These are phyloP conservation scores for Cytospora piceicola DNA, from an alignment of 2,329 filamentous ascomycete species.

Conservation along the genomic window DNA sequence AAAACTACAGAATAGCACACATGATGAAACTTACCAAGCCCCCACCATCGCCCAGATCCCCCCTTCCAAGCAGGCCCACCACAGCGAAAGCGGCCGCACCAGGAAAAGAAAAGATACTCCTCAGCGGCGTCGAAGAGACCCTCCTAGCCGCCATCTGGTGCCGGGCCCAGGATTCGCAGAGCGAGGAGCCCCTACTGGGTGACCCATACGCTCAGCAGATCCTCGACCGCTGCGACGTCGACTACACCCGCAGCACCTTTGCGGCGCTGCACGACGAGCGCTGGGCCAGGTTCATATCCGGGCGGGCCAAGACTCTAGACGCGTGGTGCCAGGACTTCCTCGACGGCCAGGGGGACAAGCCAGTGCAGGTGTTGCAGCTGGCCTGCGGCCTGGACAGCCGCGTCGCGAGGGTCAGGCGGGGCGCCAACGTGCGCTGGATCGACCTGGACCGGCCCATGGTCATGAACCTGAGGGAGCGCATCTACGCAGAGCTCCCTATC, in stretches of 20 bases:
- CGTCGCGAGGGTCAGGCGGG: conserved; percentile 2
- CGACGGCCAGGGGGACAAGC: background rate
- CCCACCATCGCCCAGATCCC: background rate
- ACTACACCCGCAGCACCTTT: background rate
- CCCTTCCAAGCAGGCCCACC: background rate
- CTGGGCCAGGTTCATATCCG: conserved; percentile 16
- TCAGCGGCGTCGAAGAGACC: background rate
- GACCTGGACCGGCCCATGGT: conserved; percentile 20
- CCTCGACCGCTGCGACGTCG: conserved; percentile 7
- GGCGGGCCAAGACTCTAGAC: conserved; percentile 15
- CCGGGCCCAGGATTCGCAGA: conserved; percentile 3
- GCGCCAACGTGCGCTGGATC: conserved; percentile 20
- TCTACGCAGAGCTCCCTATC: conserved; percentile 10
- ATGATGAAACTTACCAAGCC: background rate
- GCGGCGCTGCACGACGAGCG: conserved; percentile 1
- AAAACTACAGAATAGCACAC: background rate
- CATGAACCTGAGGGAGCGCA: conserved; percentile 9
- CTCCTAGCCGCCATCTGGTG: background rate
- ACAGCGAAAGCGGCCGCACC: background rate
- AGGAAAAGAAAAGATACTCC: background rate
- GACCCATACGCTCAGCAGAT: conserved; percentile 12
- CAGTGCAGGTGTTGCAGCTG: conserved; percentile 19
- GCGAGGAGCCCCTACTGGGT: conserved; percentile 11
- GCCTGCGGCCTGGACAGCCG: conserved; percentile 23
- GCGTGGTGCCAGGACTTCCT: conserved; percentile 19